Evolutionary conservation across 257 asterid species (phyloP).

Genomic region (Solanum commersonii): DNA sequence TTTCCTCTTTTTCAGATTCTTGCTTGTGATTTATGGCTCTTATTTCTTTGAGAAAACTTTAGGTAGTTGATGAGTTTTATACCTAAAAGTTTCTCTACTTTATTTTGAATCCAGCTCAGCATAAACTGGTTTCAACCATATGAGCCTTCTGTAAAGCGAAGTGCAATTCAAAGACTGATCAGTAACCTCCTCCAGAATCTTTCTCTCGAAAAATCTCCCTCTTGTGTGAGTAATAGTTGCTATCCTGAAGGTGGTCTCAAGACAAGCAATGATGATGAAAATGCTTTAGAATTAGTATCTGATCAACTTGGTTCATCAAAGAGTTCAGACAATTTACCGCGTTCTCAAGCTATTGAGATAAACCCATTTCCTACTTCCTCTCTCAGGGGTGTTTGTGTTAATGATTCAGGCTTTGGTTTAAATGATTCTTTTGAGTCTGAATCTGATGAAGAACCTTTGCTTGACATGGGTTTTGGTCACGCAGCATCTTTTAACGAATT

Average conservation of each 20-base stretch:
- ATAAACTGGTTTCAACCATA: slow-evolving; percentile 69
- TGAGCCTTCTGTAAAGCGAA: slow-evolving; percentile 75
- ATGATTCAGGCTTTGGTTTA: slow-evolving; percentile 33
- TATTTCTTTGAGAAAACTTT: not conserved
- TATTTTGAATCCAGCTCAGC: slow-evolving; percentile 41
- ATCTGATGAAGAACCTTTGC: slow-evolving; percentile 30
- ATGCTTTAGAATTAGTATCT: slow-evolving; percentile 24
- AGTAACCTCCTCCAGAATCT: slow-evolving; percentile 40
- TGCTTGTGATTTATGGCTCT: not conserved
- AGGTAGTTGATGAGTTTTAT: not conserved
- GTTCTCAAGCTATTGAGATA: slow-evolving; percentile 40
- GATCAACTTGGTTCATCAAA: slow-evolving; percentile 14
- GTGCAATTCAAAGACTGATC: slow-evolving; percentile 58
- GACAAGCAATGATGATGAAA: slow-evolving; percentile 18
- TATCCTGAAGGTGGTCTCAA: slow-evolving; percentile 16
- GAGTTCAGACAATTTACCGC: slow-evolving; percentile 25
- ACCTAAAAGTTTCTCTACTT: not conserved
- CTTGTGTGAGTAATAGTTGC: slow-evolving; percentile 22
- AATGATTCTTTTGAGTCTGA: slow-evolving; percentile 43
- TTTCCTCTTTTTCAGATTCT: not conserved
- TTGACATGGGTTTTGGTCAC: slow-evolving; percentile 29
- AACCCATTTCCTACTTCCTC: slow-evolving; percentile 44
- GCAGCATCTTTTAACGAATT: slow-evolving; percentile 31
- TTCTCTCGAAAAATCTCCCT: slow-evolving; percentile 34
- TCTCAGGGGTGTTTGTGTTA: slow-evolving; percentile 22